Base-by-base conservation (phyloP, 106 monocot genomes). In the Triglochin maritima region DNA sequence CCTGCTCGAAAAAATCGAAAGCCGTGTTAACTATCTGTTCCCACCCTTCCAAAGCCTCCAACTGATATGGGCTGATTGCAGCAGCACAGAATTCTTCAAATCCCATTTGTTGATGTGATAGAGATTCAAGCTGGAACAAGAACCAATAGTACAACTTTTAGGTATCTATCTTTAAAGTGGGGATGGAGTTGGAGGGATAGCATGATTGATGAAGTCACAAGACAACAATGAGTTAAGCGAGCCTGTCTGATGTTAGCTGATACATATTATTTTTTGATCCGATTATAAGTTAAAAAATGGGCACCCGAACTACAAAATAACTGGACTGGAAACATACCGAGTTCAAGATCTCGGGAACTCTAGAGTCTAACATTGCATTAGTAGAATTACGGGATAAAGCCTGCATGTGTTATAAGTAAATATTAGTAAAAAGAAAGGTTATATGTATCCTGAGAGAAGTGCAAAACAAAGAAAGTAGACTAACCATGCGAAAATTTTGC, bases 1-100 rank as follows among this genome's bases (percentile, higher is more conserved):
- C 89, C 74, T 86, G 83, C 69, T 90, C 89, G 61, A 90, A 90
- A 49, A 81, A 67, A 41, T 90, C 89, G 78, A 86, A 90, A 60
- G 89, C 89, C 69, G 69, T 81, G 4, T 79, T 83, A 50, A 83
- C 89, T 68, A 86, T 83, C 67, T 90, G 86, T 44, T 90, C 86
- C 89, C 89, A 90, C 81, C 89, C 79, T 63, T 86, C 89, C 2
- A 83, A 75, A 9, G 79, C 83, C 81, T 90, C 89, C 64, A 90
- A 81, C 77, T 90, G 89, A 77, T 90, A 79, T 17, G 86, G 79
- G 71, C 81, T 86, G 64, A 83, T 55, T 70, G 86, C 62, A 45
- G 89, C 89, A 41, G 89, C 89, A 73, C 89, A 85, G 74, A 90
- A 90, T 68, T 90, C 86, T 51, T 90, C 81, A 58, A 86, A 90